Percentiles rank a stretch among this genome's conserved stretches.
Conservation (phyloP, 768 basidiomycete species). For the Sporobolomyces phaffii region DNA sequence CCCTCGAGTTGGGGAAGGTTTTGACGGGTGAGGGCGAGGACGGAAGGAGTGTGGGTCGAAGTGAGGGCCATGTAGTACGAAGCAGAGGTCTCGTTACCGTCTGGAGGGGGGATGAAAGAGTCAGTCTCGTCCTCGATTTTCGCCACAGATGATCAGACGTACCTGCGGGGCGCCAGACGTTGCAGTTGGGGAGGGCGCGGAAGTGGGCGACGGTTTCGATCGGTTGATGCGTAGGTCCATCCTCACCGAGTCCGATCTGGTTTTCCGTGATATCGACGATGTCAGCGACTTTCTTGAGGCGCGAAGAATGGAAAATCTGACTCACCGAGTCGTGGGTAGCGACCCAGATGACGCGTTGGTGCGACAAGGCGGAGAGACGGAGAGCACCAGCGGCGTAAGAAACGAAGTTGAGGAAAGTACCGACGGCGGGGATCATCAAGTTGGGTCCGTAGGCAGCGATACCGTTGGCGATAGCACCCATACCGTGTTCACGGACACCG, state of each 20-base stretch:
- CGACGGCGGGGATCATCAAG: conserved; percentile 70
- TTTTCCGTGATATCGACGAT: no score
- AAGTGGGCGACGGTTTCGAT: conserved; percentile 80
- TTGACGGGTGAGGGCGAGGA: conserved; percentile 66
- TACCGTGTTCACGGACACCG: conserved; percentile 95
- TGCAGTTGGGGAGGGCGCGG: conserved; percentile 82
- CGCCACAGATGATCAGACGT: no score
- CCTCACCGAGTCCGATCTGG: conserved; percentile 57
- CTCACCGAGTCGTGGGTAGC: conserved; percentile 77
- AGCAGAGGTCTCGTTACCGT: conserved; percentile 95
- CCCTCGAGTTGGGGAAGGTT: conserved; percentile 87
- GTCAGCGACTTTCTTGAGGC: no score
- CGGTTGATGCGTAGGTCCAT: conserved; percentile 94
- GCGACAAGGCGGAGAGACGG: conserved; percentile 78
- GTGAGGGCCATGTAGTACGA: conserved; percentile 74
- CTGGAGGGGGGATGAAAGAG: conserved; percentile 47
- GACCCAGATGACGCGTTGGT: conserved; percentile 88
- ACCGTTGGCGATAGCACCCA: conserved; percentile 94
- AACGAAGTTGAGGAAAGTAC: conserved; percentile 65
- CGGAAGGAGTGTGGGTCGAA: conserved; percentile 70
- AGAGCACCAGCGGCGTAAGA: conserved; percentile 74
- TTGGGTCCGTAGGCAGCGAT: conserved; percentile 68
- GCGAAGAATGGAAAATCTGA: no score
- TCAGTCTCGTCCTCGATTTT: no score
- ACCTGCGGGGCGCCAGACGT: conserved; percentile 54